These are phyloP conservation scores for Plenodomus lindquistii DNA, from an alignment of 2,329 filamentous ascomycete genomes.

Conservation along the genomic window DNA sequence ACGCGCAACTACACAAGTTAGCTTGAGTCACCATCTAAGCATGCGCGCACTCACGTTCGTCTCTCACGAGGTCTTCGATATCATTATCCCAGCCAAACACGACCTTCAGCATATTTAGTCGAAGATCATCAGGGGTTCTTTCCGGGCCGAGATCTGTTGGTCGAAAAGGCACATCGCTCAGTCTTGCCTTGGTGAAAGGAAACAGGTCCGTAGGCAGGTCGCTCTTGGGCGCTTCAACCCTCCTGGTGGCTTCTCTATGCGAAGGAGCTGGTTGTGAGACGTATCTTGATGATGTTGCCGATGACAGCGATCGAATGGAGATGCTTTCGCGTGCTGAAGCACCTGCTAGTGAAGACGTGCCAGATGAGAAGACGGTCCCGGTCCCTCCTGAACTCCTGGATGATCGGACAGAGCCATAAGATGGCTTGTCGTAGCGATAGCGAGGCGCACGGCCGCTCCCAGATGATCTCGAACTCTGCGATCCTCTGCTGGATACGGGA, in stretches of 20 bases:
- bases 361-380: slow-evolving; percentile 70
- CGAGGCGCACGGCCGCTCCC: slow-evolving; percentile 48
- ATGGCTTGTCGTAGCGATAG: slow-evolving; percentile 53
- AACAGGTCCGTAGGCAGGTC: slow-evolving; percentile 73
- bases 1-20: slow-evolving; percentile 58
- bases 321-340: slow-evolving; percentile 56
- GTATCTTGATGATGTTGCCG: slow-evolving; percentile 51
- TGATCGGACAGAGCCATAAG: slow-evolving; percentile 25
- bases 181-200: slow-evolving; percentile 77
- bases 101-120: slow-evolving; percentile 86
- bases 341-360: slow-evolving; percentile 56
- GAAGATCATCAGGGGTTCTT: slow-evolving; percentile 69
- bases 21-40: slow-evolving; percentile 1
- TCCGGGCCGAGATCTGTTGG: slow-evolving; percentile 60
- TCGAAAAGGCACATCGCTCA: slow-evolving; percentile 82
- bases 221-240: slow-evolving; percentile 69
- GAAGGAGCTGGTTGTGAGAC: slow-evolving; percentile 63
- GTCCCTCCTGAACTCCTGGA: slow-evolving; percentile 46
- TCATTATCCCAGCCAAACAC: slow-evolving; percentile 96
- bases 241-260: slow-evolving; percentile 77
- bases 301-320: slow-evolving; percentile 58
- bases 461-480: slow-evolving; percentile 60
- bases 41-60: slow-evolving; percentile 64
- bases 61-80: slow-evolving; percentile 76
- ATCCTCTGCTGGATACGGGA: slow-evolving; percentile 69